Percentiles rank a stretch among this genome's conserved stretches.
Conservation (phyloP, 2,329 filamentous ascomycete species). For the Annulohypoxylon truncatum region DNA sequence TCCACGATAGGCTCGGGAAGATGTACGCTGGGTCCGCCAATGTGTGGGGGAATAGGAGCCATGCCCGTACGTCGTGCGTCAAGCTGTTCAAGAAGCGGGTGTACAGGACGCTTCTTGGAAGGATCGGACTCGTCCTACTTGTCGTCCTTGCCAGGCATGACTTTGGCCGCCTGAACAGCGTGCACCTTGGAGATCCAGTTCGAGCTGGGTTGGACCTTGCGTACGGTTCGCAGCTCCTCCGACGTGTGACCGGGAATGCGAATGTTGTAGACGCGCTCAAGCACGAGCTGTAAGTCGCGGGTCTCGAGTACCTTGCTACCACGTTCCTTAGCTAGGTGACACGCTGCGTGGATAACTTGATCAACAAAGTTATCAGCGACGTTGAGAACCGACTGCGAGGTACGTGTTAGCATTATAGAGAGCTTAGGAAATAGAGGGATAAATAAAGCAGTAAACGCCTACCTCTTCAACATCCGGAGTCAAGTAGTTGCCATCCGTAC, state of each 20-base stretch:
- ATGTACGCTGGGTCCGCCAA: background rate
- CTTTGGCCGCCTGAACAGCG: slow-evolving; percentile 93
- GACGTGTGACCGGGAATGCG: slow-evolving; percentile 93
- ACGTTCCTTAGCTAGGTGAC: slow-evolving; percentile 91
- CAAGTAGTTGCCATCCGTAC: slow-evolving; percentile 79
- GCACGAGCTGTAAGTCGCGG: slow-evolving; percentile 83
- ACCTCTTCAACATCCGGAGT: slow-evolving; percentile 97
- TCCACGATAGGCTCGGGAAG: background rate
- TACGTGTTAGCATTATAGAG: slow-evolving; percentile 9
- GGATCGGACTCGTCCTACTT: slow-evolving; percentile 50
- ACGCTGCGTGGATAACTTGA: slow-evolving; percentile 86
- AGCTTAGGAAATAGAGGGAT: background rate
- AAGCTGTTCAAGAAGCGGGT: background rate
- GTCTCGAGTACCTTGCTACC: slow-evolving; percentile 91
- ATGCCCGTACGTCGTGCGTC: background rate
- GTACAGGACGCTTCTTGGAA: slow-evolving; percentile 15
- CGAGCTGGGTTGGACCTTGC: slow-evolving; percentile 88
- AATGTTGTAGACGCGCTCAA: slow-evolving; percentile 89
- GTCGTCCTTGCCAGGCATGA: slow-evolving; percentile 71
- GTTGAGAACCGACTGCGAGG: slow-evolving; percentile 78
- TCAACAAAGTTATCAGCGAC: slow-evolving; percentile 97
- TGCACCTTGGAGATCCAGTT: slow-evolving; percentile 98
- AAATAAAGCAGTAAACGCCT: slow-evolving; percentile 51
- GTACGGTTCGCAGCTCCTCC: slow-evolving; percentile 92
- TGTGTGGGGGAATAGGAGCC: background rate